Evolutionary conservation across 225 moss, liverwort and hornwort species (phyloP).

Genomic region (Straminergon stramineum): DNA sequence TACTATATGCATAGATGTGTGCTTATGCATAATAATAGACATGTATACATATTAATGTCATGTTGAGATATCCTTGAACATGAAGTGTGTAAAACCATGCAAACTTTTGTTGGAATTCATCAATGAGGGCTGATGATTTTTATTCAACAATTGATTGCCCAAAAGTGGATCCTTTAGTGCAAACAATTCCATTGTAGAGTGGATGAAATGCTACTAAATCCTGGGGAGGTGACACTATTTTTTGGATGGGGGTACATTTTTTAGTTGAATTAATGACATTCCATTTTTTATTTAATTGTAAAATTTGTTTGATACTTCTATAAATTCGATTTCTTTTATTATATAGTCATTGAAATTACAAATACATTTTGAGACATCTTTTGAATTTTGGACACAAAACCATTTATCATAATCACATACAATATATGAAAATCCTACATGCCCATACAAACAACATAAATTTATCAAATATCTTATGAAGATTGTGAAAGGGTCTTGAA

Average conservation of each 20-base stretch:
- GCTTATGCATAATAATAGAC: neutral
- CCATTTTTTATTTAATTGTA: rapidly evolving
- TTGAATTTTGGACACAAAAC: neutral
- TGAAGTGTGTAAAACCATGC: neutral
- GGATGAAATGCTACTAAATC: neutral
- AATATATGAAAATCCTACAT: neutral
- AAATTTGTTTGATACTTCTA: neutral
- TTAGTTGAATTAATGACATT: neutral
- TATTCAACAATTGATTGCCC: neutral
- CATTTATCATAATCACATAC: neutral
- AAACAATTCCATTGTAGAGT: neutral
- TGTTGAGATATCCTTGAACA: neutral
- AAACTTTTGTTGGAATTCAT: neutral
- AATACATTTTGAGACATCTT: neutral
- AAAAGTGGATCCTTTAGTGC: neutral
- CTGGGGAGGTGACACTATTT: rapidly evolving
- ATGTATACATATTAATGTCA: neutral
- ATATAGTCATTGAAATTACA: neutral
- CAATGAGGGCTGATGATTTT: neutral
- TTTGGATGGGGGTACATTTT: neutral
- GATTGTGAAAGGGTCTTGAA: neutral
- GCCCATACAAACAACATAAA: neutral
- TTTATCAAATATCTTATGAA: neutral
- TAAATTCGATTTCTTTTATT: neutral
- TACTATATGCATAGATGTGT: too few relatives aligned